Evolutionary conservation across 345 rosid species (phyloP).

Genomic region (Cochlearia excelsa): DNA sequence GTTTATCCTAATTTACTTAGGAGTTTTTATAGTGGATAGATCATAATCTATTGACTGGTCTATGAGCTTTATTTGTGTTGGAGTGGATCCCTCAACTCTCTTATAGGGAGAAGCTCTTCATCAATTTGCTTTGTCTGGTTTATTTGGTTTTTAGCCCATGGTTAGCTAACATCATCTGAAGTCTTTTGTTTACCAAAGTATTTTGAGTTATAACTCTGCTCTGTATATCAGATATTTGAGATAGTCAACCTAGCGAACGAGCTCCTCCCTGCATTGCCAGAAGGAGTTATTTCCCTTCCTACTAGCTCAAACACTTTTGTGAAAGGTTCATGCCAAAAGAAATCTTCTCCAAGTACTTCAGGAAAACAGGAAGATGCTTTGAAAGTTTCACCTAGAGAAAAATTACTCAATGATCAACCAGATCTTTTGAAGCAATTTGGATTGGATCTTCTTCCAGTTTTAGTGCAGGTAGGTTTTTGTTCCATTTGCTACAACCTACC

Average conservation of each 20-base stretch:
- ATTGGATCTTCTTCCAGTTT: constrained; percentile 92
- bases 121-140: constrained; percentile 6
- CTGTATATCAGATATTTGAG: constrained; percentile 73
- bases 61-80: constrained; percentile 7
- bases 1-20: not conserved
- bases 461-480: constrained; percentile 65
- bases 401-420: constrained; percentile 81
- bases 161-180: constrained; percentile 3
- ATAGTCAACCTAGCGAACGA: constrained; percentile 98
- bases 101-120: constrained; percentile 5
- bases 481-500: not conserved
- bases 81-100: not conserved
- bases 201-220: constrained; percentile 6
- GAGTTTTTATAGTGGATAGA: constrained; percentile 18
- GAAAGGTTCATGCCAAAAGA: constrained; percentile 69
- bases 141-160: constrained; percentile 10
- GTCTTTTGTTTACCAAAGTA: constrained; percentile 1
- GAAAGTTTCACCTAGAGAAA: constrained; percentile 79
- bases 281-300: constrained; percentile 90
- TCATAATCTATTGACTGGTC: constrained; percentile 2
- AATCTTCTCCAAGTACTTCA: constrained; percentile 61
- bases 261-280: constrained; percentile 95
- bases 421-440: constrained; percentile 94
- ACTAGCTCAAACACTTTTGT: constrained; percentile 58
- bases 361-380: constrained; percentile 60